A percentile compares a stretch with the other conserved stretches of the same genome.
Conservation (phyloP, 192 early-diverging fungal species). For the Podila clonocystis region DNA sequence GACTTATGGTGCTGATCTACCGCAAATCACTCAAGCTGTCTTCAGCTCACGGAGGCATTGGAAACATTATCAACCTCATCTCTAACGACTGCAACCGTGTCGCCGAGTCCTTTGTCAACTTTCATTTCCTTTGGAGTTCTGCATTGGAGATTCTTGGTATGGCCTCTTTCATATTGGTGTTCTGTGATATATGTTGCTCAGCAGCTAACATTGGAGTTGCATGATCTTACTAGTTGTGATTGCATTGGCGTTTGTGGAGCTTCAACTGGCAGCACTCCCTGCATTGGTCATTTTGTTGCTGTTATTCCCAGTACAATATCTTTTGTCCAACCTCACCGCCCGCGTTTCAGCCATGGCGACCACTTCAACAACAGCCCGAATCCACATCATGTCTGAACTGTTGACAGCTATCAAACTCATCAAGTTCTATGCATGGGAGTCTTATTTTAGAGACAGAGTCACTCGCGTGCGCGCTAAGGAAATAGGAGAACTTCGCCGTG, state of each 20-base stretch:
- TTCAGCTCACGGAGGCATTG: slow-evolving; percentile 69
- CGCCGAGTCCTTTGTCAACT: slow-evolving; percentile 75
- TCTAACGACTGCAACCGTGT: slow-evolving; percentile 78
- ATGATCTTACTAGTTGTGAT: slow-evolving; percentile 51
- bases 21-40: slow-evolving; percentile 73
- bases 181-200: not conserved
- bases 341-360: slow-evolving; percentile 60
- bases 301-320: slow-evolving; percentile 71
- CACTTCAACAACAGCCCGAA: slow-evolving; percentile 66
- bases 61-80: slow-evolving; percentile 75
- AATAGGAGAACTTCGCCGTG: slow-evolving; percentile 57
- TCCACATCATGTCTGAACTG: slow-evolving; percentile 79
- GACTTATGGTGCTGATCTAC: slow-evolving; percentile 79
- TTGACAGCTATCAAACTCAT: slow-evolving; percentile 81
- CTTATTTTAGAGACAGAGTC: slow-evolving; percentile 69
- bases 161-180: not conserved
- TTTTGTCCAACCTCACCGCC: slow-evolving; percentile 62
- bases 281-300: slow-evolving; percentile 40
- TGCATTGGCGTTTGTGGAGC: slow-evolving; percentile 61
- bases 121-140: slow-evolving; percentile 81
- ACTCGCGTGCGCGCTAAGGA: slow-evolving; percentile 65
- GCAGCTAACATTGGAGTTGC: not conserved
- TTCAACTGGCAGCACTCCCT: slow-evolving; percentile 63
- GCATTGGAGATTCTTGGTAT: slow-evolving; percentile 65
- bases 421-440: slow-evolving; percentile 83